Conservation (phyloP, 139 green algal genomes). For the Astrephomene gubernaculifera region DNA sequence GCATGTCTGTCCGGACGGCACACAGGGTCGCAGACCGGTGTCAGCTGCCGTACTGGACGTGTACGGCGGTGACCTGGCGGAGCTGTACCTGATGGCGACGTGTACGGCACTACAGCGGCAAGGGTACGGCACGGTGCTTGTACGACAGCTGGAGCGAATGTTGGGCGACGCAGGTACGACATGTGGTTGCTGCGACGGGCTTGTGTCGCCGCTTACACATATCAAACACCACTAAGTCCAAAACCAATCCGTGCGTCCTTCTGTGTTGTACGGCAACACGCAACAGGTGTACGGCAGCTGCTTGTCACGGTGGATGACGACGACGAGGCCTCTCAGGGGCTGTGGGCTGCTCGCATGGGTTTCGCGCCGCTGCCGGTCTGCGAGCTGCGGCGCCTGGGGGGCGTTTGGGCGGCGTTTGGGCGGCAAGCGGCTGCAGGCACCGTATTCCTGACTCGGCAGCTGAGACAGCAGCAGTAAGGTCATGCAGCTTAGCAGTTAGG, state of each 20-base stretch:
- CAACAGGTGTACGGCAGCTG: constrained; percentile 23
- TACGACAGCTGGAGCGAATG: constrained; percentile 6
- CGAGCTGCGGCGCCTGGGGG: neutral
- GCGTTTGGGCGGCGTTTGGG: neutral
- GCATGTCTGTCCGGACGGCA: neutral
- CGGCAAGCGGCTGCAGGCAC: neutral
- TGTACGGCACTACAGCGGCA: neutral
- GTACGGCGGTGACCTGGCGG: constrained; percentile 26
- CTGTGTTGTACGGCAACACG: neutral
- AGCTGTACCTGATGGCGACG: constrained; percentile 30
- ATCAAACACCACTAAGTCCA: neutral
- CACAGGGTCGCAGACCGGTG: neutral
- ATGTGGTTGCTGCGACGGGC: neutral
- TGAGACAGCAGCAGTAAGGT: constrained; percentile 1
- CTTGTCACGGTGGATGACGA: constrained; percentile 32
- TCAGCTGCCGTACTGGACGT: constrained; percentile 29
- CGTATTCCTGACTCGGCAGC: neutral
- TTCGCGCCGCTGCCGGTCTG: neutral
- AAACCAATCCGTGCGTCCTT: neutral
- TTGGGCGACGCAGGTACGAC: constrained; percentile 11
- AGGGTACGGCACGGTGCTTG: constrained; percentile 18
- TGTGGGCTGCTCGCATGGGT: constrained; percentile 2
- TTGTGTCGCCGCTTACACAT: neutral
- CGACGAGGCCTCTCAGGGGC: neutral
- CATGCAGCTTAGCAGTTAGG: too few species aligned